Percentiles rank a stretch among this genome's conserved stretches.
phyloP scores from a whole-genome alignment of 805 yeast genomes.

The Wickerhamomyces tratensis region DNA sequence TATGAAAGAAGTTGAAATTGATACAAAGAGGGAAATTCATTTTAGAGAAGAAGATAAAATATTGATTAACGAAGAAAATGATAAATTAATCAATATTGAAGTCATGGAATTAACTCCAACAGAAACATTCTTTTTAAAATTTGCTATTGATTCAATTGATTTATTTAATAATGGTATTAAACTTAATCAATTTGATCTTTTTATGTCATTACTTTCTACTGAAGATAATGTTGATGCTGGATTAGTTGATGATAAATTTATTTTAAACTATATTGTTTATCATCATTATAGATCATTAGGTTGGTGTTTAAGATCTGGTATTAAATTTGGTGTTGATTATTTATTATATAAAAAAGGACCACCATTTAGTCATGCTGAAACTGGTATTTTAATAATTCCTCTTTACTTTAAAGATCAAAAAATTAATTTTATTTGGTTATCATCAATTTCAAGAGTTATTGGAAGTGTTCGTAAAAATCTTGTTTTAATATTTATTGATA shows the following conservation, averaged over 20 bases:
- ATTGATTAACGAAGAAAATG: constrained; percentile 18
- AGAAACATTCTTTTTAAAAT: constrained; percentile 63
- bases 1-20: constrained; percentile 21
- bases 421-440: constrained; percentile 48
- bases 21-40: constrained; percentile 10
- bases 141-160: constrained; percentile 42
- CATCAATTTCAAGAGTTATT: constrained; percentile 68
- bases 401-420: constrained; percentile 21
- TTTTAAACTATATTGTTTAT: constrained; percentile 54
- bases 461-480: constrained; percentile 80
- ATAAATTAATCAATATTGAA: constrained; percentile 18
- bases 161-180: constrained; percentile 17
- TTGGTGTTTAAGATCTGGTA: constrained; percentile 91
- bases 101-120: constrained; percentile 59
- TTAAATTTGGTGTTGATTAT: constrained; percentile 86
- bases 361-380: constrained; percentile 91
- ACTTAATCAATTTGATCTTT: constrained; percentile 4
- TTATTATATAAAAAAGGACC: constrained; percentile 86
- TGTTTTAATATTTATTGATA: constrained; percentile 56
- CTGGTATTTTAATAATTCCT: constrained; percentile 48
- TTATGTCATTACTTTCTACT: no score
- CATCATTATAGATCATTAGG: constrained; percentile 84
- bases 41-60: constrained; percentile 28
- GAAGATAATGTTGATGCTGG: no score
- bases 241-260: constrained; percentile 17